Base-by-base conservation (phyloP, 768 basidiomycete species). In the Leucosporidium yakuticum region DNA sequence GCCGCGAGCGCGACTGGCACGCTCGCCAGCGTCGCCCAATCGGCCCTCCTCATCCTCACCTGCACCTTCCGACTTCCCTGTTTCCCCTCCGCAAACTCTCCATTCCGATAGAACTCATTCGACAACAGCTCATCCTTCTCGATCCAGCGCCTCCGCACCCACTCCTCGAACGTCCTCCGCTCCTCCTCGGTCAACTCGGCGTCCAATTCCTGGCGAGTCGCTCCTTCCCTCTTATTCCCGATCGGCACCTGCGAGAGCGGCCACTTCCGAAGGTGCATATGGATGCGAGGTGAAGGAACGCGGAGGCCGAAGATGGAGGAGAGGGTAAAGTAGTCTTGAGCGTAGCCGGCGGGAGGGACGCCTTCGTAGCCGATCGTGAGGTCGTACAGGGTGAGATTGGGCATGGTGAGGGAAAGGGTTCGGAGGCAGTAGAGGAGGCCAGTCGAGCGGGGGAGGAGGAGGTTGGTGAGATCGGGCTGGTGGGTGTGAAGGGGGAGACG, bases 401-500 rank as follows among this genome's bases (percentile, higher is more conserved):
- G 88, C 29, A 94, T 83, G 66, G 88, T 84, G 27, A 91, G 86
- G 21, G 86, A 82, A 17, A 97, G 83, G 0, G 91, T 87, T 34
- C 90, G 85, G 56, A 98, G 81, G 73, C 86, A 88, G 77, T 89
- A 90, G 67, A 88, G 87, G 66, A 97, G 81, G 3, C 96, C 96
- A 2, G 91, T 94, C 53, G 96, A 92, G 63, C 94, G 86, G 8
- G 96, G 96, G 57, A 97, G 84, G 17, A 99, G 83, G n/a, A 84
- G 78, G 77, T 97, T 85, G 60, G 77, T 80, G 80, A 92, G 84
- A 77, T 97, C 91, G 47, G 84, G 76, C 94, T 98, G 71, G 11
- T 50, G 39, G 29, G 32, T 34, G 32, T 5, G 44, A 47, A 25
- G 39, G 25, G 4, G 27, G 20, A 50, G 12, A 21, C 20, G n/a